Base-by-base conservation (phyloP, 1,284 basidiomycete species). In the Pseudozyma thailandica region DNA sequence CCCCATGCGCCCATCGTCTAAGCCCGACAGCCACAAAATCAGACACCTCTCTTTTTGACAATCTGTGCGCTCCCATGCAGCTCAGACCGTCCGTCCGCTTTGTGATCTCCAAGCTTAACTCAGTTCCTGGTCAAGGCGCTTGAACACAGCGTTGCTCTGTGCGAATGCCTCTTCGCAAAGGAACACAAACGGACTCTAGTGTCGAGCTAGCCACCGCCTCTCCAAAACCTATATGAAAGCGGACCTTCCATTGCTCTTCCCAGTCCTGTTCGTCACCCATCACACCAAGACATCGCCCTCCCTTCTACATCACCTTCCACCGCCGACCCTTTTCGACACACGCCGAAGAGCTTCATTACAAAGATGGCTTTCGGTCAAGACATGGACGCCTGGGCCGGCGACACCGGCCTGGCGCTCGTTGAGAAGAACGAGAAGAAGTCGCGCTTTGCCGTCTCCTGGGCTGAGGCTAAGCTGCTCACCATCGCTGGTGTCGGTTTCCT, bases 401-500 rank as follows among this genome's bases (percentile, higher is more conserved):
- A 69, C 48, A 71, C 63, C 27, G 66, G 72, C 37, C 76, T 80
- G 25, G 61, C 76, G 38, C 72, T 80, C 28, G 63, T 80, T 33
- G 78, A 80, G 69, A 72, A 57, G 64, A 39, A 52, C 25, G 57
- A 77, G 52, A 69, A 59, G 38, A 61, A 50, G 51, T 58, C 55
- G 43, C 72, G 76, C 62, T 60, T 77, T 43, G 53, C 69, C 54
- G 54, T 80, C 50, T 71, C 74, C 15, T 77, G 74, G 77, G 69
- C 72, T 35, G 78, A 80, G 63, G 57, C 64, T 45, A 80, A 80
- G 66, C 70, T 80, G 6, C 75, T 80, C 58, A 53, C 61, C 63
- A 77, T 80, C 47, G 77, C 78, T 28, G 77, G 77, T 75, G 78
- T 78, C 30, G 78, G 78, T 69, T 80, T 80, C 75, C 60, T 80